Conservation (phyloP, 1,139 yeast genomes). For the Maudiozyma humilis region DNA sequence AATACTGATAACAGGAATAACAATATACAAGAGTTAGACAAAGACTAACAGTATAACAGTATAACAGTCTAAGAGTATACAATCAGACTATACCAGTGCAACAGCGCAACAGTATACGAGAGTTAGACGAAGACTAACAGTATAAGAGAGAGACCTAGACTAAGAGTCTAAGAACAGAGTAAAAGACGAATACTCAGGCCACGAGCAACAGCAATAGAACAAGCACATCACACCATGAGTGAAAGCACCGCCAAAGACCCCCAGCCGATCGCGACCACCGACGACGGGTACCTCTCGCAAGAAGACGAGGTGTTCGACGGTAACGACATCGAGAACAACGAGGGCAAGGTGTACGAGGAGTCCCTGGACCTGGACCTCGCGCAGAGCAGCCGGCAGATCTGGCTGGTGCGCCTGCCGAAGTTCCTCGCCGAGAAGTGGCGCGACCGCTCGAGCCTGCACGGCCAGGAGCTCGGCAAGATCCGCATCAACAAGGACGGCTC, state of each 20-base stretch:
- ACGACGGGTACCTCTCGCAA: slow-evolving; percentile 35
- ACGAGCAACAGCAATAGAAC: neutral
- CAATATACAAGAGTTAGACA: too few relatives aligned
- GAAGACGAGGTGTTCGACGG: slow-evolving; percentile 38
- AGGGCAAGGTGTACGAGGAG: slow-evolving; percentile 39
- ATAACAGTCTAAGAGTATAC: too few relatives aligned
- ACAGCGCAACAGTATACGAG: too few relatives aligned
- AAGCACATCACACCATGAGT: slow-evolving; percentile 3
- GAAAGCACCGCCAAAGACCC: slow-evolving; percentile 1
- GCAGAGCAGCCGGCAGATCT: slow-evolving; percentile 57
- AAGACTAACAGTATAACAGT: too few relatives aligned
- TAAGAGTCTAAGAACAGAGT: too few relatives aligned
- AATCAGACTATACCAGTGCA: too few relatives aligned
- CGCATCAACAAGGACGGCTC: slow-evolving; percentile 50
- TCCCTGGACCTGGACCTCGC: slow-evolving; percentile 54
- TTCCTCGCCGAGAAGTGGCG: slow-evolving; percentile 81
- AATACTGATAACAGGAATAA: too few relatives aligned
- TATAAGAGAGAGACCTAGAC: too few relatives aligned
- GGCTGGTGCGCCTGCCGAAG: slow-evolving; percentile 88
- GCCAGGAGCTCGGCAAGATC: slow-evolving; percentile 75
- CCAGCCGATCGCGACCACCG: slow-evolving; percentile 11
- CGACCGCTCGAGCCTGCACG: slow-evolving; percentile 50
- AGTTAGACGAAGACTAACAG: too few relatives aligned
- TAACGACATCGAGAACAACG: slow-evolving; percentile 34
- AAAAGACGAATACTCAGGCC: too few relatives aligned